Percentiles rank a stretch among this genome's conserved stretches.
Evolutionary conservation across 2,329 filamentous ascomycete genomes (phyloP).

Genomic region (Paecilomyces variotii): DNA sequence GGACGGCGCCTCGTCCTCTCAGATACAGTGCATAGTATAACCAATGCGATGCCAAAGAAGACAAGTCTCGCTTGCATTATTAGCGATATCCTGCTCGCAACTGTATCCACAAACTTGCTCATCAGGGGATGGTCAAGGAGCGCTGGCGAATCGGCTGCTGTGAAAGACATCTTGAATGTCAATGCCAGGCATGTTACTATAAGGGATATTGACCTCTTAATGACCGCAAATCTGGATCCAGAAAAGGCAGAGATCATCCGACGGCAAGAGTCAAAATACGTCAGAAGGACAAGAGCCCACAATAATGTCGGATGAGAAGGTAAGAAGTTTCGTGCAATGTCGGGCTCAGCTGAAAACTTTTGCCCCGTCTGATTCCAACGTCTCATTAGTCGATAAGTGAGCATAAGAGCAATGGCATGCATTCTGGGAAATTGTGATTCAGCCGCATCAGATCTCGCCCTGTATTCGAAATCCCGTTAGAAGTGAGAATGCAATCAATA

Average conservation of each 20-base stretch:
- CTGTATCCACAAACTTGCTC: constrained; percentile 25
- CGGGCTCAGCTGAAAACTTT: constrained; percentile 84
- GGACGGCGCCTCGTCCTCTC: constrained; percentile 4
- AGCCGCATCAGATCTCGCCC: neutral
- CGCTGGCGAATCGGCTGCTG: constrained; percentile 79
- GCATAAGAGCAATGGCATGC: constrained; percentile 44
- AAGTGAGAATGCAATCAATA: neutral
- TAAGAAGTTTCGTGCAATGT: constrained; percentile 70
- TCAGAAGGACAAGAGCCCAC: constrained; percentile 63
- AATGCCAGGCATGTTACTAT: constrained; percentile 51
- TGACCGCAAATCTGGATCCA: constrained; percentile 9
- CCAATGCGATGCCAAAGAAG: constrained; percentile 37
- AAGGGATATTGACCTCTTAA: constrained; percentile 26
- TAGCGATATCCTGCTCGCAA: constrained; percentile 35
- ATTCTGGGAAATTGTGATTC: constrained; percentile 6
- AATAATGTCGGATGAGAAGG: constrained; percentile 56
- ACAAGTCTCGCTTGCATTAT: constrained; percentile 44
- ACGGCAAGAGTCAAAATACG: constrained; percentile 56
- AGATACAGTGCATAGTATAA: constrained; percentile 18
- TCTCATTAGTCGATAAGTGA: constrained; percentile 58
- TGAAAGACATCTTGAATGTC: constrained; percentile 85
- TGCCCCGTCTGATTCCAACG: constrained; percentile 97
- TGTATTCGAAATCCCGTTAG: neutral
- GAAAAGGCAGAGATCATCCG: constrained; percentile 30
- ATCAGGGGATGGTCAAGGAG: constrained; percentile 45